Conservation (phyloP, 148 eudicot species). For the Amaranthus palmeri region DNA sequence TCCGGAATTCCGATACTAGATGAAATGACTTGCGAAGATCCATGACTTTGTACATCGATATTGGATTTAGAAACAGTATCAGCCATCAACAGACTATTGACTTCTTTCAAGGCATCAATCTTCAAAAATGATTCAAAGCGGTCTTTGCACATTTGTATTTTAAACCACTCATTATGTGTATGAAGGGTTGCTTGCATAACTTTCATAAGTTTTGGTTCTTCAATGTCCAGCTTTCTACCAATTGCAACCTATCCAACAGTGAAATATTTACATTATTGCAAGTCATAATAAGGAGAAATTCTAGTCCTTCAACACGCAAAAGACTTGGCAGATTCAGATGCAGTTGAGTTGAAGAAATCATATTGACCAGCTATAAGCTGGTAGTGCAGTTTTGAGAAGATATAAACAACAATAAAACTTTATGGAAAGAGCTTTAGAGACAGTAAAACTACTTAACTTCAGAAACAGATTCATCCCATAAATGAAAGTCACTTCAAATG, state of each 20-base stretch:
- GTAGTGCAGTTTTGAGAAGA: background rate
- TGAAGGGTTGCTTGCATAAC: conserved; percentile 64
- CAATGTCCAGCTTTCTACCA: conserved; percentile 74
- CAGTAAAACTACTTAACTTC: background rate
- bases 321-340: background rate
- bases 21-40: conserved; percentile 59
- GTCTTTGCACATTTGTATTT: conserved; percentile 89
- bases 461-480: background rate
- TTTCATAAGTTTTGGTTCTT: conserved; percentile 88
- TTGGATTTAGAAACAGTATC: conserved; percentile 43
- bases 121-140: conserved; percentile 75
- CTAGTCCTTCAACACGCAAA: background rate
- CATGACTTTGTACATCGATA: conserved; percentile 40
- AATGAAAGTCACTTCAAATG: background rate
- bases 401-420: background rate
- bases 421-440: background rate
- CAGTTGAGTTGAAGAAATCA: background rate
- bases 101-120: conserved; percentile 67
- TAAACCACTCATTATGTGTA: conserved; percentile 82
- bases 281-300: background rate
- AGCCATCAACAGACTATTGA: conserved; percentile 37
- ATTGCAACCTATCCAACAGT: conserved; percentile 54
- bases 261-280: conserved; percentile 1
- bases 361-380: background rate
- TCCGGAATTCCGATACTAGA: conserved; percentile 61